A percentile compares a stretch with the other conserved stretches of the same genome.
Evolutionary conservation across 2,329 filamentous ascomycete species (phyloP).

Genomic region (Rhynchosporium graminicola): DNA sequence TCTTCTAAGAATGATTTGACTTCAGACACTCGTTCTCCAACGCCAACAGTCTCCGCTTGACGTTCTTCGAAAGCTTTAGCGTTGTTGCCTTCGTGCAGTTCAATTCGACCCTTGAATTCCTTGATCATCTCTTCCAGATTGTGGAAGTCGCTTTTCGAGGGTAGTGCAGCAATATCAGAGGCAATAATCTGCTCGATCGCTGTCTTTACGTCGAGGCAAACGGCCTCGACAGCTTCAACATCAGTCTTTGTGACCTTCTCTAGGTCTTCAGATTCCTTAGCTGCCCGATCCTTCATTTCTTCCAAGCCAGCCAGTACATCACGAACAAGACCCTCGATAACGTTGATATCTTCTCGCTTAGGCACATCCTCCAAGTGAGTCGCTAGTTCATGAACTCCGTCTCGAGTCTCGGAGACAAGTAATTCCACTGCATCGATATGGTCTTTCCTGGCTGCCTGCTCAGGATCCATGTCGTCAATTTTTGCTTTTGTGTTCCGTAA

Average conservation of each 20-base stretch:
- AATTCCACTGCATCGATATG: slow-evolving; percentile 55
- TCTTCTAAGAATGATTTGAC: slow-evolving; percentile 77
- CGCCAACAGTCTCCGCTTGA: slow-evolving; percentile 77
- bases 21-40: slow-evolving; percentile 76
- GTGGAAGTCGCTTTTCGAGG: slow-evolving; percentile 75
- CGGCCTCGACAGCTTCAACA: slow-evolving; percentile 75
- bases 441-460: slow-evolving; percentile 68
- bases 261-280: slow-evolving; percentile 46
- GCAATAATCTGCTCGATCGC: slow-evolving; percentile 73
- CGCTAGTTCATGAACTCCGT: slow-evolving; percentile 66
- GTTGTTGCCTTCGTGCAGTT: slow-evolving; percentile 69
- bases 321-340: slow-evolving; percentile 75
- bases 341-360: slow-evolving; percentile 75
- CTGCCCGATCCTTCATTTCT: slow-evolving; percentile 58
- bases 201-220: slow-evolving; percentile 82
- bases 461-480: slow-evolving; percentile 78
- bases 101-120: slow-evolving; percentile 68
- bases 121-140: slow-evolving; percentile 70
- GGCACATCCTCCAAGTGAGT: slow-evolving; percentile 69
- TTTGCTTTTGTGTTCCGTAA: slow-evolving; percentile 86
- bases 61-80: slow-evolving; percentile 81
- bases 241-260: slow-evolving; percentile 79
- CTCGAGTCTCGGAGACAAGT: slow-evolving; percentile 73
- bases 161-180: slow-evolving; percentile 68
- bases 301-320: slow-evolving; percentile 76